Percentiles rank a stretch among this genome's conserved stretches.
These are phyloP conservation scores for Aspergillus spinulosporus DNA, from an alignment of 2,329 filamentous ascomycete species.

Conservation along the genomic window DNA sequence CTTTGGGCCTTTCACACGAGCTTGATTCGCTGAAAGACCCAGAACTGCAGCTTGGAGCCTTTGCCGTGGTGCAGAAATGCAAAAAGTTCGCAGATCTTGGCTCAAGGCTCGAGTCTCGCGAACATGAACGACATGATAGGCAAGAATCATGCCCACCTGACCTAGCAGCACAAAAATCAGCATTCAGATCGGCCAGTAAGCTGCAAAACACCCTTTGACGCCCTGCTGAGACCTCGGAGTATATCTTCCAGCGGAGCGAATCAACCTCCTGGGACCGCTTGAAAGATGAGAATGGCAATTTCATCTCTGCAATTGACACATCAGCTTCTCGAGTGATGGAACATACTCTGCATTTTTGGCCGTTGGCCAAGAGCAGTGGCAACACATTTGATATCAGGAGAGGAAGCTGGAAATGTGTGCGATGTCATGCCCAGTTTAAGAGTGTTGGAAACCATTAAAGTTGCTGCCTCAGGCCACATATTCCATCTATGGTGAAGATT, in stretches of 20 bases:
- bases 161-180: background rate
- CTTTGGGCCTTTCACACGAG: background rate
- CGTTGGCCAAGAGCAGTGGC: no score
- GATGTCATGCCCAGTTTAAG: no score
- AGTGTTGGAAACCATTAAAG: no score
- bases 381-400: background rate
- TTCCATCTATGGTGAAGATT: no score
- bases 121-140: background rate
- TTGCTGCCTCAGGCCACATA: no score
- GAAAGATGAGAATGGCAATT: background rate
- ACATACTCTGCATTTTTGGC: background rate
- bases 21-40: background rate
- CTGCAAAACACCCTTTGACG: background rate
- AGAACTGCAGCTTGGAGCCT: background rate
- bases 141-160: background rate
- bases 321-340: background rate
- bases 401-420: no score
- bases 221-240: background rate
- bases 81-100: background rate
- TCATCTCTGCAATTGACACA: background rate
- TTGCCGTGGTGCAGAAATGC: background rate
- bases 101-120: background rate
- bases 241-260: background rate
- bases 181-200: background rate
- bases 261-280: background rate